Evolutionary conservation across 208 protist genomes (phyloP).

Genomic region (Leptomonas pyrrhocoris): DNA sequence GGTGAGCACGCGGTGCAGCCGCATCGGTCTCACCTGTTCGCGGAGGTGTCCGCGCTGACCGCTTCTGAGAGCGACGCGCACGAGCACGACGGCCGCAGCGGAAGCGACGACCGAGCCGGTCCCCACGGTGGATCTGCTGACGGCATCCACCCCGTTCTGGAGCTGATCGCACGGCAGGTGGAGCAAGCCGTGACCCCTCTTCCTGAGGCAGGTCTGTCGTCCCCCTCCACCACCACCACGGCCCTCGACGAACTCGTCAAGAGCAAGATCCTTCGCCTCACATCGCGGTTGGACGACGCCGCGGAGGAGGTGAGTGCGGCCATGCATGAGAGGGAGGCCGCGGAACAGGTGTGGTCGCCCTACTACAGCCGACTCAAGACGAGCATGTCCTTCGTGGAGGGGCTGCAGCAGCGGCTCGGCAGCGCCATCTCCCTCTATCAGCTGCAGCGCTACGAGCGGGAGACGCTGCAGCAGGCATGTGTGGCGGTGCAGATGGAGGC

Average conservation of each 20-base stretch:
- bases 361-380: slow-evolving; percentile 48
- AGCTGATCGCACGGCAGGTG: slow-evolving; percentile 8
- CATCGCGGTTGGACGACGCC: slow-evolving; percentile 12
- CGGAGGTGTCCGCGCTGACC: slow-evolving; percentile 34
- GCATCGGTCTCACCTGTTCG: slow-evolving; percentile 17
- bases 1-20: neutral
- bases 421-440: slow-evolving; percentile 55
- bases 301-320: slow-evolving; percentile 5
- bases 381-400: slow-evolving; percentile 35
- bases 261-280: slow-evolving; percentile 1
- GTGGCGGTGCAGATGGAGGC: slow-evolving; percentile 56
- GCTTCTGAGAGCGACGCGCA: neutral
- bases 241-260: neutral
- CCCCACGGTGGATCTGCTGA: neutral
- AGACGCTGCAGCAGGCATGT: slow-evolving; percentile 69
- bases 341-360: slow-evolving; percentile 41
- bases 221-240: neutral
- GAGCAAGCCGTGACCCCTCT: neutral
- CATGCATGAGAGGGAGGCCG: slow-evolving; percentile 22
- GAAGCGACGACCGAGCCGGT: neutral
- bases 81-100: neutral
- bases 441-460: slow-evolving; percentile 68
- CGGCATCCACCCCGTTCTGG: slow-evolving; percentile 7
- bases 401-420: slow-evolving; percentile 45
- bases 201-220: neutral